Evolutionary conservation across 2,329 filamentous ascomycete species (phyloP).

Genomic region (Talaromyces atroroseus): DNA sequence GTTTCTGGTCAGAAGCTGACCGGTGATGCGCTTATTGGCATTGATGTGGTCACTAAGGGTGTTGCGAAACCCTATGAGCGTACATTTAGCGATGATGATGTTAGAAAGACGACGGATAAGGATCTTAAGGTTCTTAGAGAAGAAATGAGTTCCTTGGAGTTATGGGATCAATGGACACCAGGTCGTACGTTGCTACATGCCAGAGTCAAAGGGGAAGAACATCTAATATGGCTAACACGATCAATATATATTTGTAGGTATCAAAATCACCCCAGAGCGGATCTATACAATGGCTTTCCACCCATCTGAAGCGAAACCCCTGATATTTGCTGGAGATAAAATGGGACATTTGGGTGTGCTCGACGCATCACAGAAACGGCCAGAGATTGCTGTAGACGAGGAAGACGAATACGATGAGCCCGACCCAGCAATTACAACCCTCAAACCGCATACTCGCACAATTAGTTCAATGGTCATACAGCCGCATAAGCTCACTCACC

Average conservation of each 20-base stretch:
- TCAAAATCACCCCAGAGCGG: slow-evolving; percentile 84
- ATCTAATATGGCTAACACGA: not conserved
- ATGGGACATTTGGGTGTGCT: slow-evolving; percentile 85
- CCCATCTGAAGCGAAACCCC: slow-evolving; percentile 74
- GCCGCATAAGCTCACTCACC: slow-evolving; percentile 63
- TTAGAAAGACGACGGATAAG: slow-evolving; percentile 72
- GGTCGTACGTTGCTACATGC: slow-evolving; percentile 52
- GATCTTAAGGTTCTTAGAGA: slow-evolving; percentile 67
- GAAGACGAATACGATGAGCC: slow-evolving; percentile 59
- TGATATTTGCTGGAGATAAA: slow-evolving; percentile 93
- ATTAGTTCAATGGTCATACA: slow-evolving; percentile 81
- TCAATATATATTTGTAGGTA: slow-evolving; percentile 49
- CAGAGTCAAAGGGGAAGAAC: not conserved
- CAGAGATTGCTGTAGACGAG: slow-evolving; percentile 42
- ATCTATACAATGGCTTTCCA: slow-evolving; percentile 87
- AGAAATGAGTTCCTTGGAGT: slow-evolving; percentile 67
- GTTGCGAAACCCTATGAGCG: slow-evolving; percentile 72
- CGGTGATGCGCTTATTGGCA: slow-evolving; percentile 59
- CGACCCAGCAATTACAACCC: slow-evolving; percentile 76
- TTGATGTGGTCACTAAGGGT: slow-evolving; percentile 56
- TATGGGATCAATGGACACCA: slow-evolving; percentile 81
- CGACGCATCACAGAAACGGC: slow-evolving; percentile 58
- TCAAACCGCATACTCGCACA: slow-evolving; percentile 84
- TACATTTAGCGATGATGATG: slow-evolving; percentile 80
- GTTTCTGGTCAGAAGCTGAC: slow-evolving; percentile 72